Percentiles rank a stretch among this genome's conserved stretches.
Conservation (phyloP, 495 filamentous ascomycete species). For the Talaromyces ruber region DNA sequence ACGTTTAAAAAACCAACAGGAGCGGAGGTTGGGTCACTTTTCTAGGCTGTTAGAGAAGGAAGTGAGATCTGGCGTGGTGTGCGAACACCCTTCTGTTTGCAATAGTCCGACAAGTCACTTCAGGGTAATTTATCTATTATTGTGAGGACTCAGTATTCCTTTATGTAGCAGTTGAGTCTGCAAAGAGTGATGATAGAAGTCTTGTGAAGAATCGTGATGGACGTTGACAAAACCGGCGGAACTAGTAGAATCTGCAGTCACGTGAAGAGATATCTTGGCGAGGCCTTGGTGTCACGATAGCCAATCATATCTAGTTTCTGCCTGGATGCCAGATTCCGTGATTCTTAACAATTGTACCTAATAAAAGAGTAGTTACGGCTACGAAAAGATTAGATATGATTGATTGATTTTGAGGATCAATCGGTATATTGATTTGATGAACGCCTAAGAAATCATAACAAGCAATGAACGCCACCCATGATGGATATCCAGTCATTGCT, state of each 20-base stretch:
- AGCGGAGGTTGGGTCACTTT: slow-evolving; percentile 38
- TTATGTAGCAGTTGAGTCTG: background rate
- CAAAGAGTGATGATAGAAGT: background rate
- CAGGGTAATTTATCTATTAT: background rate
- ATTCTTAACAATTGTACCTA: no score
- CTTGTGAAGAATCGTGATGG: background rate
- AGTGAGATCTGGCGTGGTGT: slow-evolving; percentile 16
- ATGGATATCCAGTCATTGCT: background rate
- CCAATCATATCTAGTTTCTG: background rate
- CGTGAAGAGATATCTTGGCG: background rate
- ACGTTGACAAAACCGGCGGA: background rate
- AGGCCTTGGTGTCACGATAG: background rate
- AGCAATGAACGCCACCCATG: background rate
- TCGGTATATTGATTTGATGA: background rate
- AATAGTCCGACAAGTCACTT: background rate
- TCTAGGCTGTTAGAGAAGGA: slow-evolving; percentile 34
- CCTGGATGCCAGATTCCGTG: no score
- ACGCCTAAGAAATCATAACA: background rate
- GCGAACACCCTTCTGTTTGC: slow-evolving; percentile 35
- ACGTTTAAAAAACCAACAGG: slow-evolving; percentile 18
- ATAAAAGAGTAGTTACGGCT: background rate
- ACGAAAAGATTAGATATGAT: background rate
- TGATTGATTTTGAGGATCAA: background rate
- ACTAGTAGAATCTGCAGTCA: background rate
- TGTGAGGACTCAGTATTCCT: background rate